phyloP scores from a whole-genome alignment of 768 basidiomycete genomes.

The Mycena sanguinolenta region DNA sequence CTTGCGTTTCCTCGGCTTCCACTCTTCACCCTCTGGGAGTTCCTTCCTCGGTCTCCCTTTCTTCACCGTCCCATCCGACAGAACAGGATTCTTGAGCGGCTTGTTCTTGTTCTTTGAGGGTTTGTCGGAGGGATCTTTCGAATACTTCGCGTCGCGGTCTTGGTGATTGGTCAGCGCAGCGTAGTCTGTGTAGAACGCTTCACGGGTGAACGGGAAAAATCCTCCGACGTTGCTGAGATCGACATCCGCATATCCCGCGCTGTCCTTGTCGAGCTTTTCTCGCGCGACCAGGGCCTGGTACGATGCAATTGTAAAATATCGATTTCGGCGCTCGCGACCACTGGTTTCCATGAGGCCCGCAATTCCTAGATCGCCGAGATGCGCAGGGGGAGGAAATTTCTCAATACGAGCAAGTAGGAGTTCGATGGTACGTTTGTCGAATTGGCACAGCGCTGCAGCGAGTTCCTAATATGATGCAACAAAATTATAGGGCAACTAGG shows the following conservation, averaged over 20 bases:
- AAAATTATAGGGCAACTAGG: slow-evolving; percentile 18
- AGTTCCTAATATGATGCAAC: slow-evolving; percentile 67
- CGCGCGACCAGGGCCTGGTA: slow-evolving; percentile 73
- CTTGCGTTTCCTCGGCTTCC: slow-evolving; percentile 41
- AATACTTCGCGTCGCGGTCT: slow-evolving; percentile 48
- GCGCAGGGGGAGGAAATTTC: slow-evolving; percentile 72
- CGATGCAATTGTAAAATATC: slow-evolving; percentile 82
- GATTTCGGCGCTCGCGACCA: slow-evolving; percentile 88
- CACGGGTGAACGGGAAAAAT: slow-evolving; percentile 60
- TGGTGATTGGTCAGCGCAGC: slow-evolving; percentile 59
- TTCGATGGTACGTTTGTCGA: slow-evolving; percentile 88
- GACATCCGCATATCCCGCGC: slow-evolving; percentile 57
- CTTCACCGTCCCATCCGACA: slow-evolving; percentile 67
- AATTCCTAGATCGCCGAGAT: slow-evolving; percentile 80
- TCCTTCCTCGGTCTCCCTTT: slow-evolving; percentile 69
- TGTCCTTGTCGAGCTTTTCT: slow-evolving; percentile 73
- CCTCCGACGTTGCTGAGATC: slow-evolving; percentile 67
- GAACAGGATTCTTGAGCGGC: slow-evolving; percentile 63
- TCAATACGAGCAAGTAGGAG: slow-evolving; percentile 81
- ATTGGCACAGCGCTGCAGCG: slow-evolving; percentile 70
- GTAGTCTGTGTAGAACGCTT: slow-evolving; percentile 68
- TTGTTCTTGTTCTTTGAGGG: slow-evolving; percentile 44
- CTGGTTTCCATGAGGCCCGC: slow-evolving; percentile 83
- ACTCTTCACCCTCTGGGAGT: slow-evolving; percentile 34
- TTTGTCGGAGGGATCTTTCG: slow-evolving; percentile 33